Base-by-base conservation (phyloP, 768 basidiomycete species). In the Mycena capillaripes region DNA sequence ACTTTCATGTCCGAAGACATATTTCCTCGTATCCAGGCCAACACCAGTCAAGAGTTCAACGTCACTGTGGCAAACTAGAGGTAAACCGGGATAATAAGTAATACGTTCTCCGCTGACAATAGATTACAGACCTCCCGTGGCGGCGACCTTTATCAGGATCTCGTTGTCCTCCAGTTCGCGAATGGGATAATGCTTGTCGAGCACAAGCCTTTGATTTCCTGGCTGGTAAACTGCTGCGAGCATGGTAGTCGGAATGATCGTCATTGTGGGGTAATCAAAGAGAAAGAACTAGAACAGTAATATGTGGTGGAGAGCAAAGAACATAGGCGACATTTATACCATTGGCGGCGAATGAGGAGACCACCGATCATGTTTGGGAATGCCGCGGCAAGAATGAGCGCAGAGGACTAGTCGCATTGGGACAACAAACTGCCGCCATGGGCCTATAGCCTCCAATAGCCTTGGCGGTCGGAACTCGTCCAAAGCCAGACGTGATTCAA, bases 171-270 rank as follows among this genome's bases (percentile, higher is more conserved):
- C 58, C 21, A 74, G 64, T 19, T 55, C 55, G 34, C 73, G 70
- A 11, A 74, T 71, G 29, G 68, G 60, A 60, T 69, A 69, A 16
- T 62, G 62, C 30, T 38, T 63, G 40, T 75, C 53, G 23, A 75
- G 55, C 17, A 73, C 75, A 27, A 75, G 68, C 40, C 44, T 61
- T 12, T 59, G 19, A 29, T 73, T 73, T 10, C 71, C 71, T 2
- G 66, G 66, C 34, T 62, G 36, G 48, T 46, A 75, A 1, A 64
- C 46, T 7, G 75, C 75, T 36, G 72, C 67, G 32, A 75, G 58
- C 75, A 75, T 73, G 29, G 71, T 75, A 23, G 70, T 63, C n/a
- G 73, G 70, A n/a, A n/a, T n/a, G n/a, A n/a, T n/a, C 36, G 53
- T 44, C 52, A 55, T 66, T 55, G n/a, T n/a, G n/a, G n/a, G n/a